Percentiles rank a stretch among this genome's conserved stretches.
Conservation (phyloP, 768 basidiomycete species). For the Psilocybe cubensis region DNA sequence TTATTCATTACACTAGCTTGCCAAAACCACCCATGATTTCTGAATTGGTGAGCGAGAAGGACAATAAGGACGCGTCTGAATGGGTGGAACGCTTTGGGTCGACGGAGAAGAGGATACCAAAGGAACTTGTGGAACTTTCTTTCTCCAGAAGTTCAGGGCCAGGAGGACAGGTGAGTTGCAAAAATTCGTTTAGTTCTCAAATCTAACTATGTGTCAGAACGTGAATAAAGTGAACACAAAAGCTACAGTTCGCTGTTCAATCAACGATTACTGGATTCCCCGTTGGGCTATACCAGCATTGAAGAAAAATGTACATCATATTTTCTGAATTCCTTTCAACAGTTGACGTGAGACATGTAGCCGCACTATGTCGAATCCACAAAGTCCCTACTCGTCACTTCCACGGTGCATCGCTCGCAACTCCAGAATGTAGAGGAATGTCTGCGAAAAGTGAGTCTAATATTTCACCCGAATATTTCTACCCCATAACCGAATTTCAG, state of each 20-base stretch:
- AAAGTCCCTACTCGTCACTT: constrained; percentile 69
- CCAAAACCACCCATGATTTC: constrained; percentile 47
- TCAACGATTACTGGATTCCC: constrained; percentile 41
- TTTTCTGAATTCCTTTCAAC: background rate
- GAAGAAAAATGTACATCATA: constrained; percentile 10
- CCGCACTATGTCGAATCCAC: constrained; percentile 55
- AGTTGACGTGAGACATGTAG: constrained; percentile 26
- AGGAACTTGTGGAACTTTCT: constrained; percentile 56
- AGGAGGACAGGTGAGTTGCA: constrained; percentile 70
- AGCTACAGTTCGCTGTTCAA: constrained; percentile 61
- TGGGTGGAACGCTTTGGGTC: constrained; percentile 56
- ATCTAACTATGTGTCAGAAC: constrained; percentile 47
- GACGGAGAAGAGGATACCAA: constrained; percentile 43
- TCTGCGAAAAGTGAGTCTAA: constrained; percentile 61
- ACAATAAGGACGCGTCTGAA: constrained; percentile 44
- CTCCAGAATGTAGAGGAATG: constrained; percentile 76
- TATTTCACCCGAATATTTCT: background rate
- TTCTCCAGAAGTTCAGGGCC: constrained; percentile 86
- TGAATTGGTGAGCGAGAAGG: constrained; percentile 29
- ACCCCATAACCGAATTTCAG: constrained; percentile 34
- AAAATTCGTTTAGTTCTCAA: background rate
- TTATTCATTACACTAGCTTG: too few species aligned
- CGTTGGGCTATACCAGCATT: constrained; percentile 17
- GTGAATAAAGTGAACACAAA: constrained; percentile 93
- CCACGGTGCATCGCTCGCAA: constrained; percentile 75